Evolutionary conservation across 2,329 filamentous ascomycete genomes (phyloP).

Genomic region (Balansia obtecta): DNA sequence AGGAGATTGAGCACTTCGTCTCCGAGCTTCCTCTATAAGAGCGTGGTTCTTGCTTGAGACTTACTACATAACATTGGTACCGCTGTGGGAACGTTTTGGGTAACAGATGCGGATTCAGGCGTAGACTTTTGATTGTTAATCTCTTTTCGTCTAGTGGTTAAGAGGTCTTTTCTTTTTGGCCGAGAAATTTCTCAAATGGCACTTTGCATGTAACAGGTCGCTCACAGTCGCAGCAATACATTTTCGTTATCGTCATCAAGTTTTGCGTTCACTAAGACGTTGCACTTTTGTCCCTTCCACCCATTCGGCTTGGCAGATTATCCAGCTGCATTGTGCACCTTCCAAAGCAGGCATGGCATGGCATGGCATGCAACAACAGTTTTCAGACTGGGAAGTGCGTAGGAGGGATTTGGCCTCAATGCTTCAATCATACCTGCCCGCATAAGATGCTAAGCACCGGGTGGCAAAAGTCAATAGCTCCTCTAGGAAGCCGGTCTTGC

Average conservation of each 20-base stretch:
- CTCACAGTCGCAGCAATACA: conserved; percentile 7
- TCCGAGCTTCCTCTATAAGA: conserved; percentile 34
- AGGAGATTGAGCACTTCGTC: conserved; percentile 48
- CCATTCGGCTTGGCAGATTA: no score
- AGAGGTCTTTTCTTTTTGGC: conserved; percentile 4
- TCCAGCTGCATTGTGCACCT: no score
- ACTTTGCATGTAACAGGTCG: background rate
- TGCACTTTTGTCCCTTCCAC: no score
- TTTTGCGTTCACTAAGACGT: no score
- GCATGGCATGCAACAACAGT: no score
- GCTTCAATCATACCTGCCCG: no score
- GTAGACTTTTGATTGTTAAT: conserved; percentile 8
- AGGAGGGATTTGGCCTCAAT: no score
- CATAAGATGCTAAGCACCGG: no score
- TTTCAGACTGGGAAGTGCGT: no score
- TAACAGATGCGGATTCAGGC: conserved; percentile 12
- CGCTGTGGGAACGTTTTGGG: conserved; percentile 12
- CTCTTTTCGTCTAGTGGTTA: conserved; percentile 5
- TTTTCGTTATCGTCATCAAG: background rate
- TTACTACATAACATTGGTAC: background rate
- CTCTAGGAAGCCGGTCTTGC: no score
- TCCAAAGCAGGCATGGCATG: no score
- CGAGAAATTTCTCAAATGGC: background rate
- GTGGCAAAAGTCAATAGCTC: no score
- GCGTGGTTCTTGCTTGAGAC: conserved; percentile 4